A percentile compares a stretch with the other conserved stretches of the same genome.
phyloP scores from a whole-genome alignment of 805 yeast species.

The Lachancea meyersii region DNA sequence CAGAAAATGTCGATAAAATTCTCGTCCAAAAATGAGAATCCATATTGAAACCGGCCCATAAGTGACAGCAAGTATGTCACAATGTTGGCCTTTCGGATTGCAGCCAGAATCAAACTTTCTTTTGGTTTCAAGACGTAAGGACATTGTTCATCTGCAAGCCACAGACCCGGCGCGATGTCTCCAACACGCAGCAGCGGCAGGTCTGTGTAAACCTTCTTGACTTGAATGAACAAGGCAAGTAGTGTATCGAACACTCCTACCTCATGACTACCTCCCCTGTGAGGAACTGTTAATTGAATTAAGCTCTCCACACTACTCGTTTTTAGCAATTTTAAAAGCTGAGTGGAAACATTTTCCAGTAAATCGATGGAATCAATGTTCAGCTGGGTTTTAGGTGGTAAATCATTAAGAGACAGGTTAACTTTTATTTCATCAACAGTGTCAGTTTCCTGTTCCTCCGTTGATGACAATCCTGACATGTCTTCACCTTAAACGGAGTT shows the following conservation, averaged over 20 bases:
- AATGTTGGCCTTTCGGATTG: conserved; percentile 76
- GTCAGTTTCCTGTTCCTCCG: background rate
- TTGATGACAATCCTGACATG: background rate
- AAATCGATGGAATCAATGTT: conserved; percentile 65
- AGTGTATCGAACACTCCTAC: conserved; percentile 55
- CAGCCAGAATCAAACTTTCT: conserved; percentile 40
- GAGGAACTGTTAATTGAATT: conserved; percentile 58
- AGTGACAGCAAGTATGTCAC: conserved; percentile 87
- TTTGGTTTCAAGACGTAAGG: conserved; percentile 53
- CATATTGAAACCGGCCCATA: conserved; percentile 76
- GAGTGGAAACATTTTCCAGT: conserved; percentile 76
- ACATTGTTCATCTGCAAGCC: conserved; percentile 57
- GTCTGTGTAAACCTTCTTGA: conserved; percentile 61
- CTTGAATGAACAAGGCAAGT: conserved; percentile 70
- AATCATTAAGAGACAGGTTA: conserved; percentile 18
- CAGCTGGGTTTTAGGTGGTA: conserved; percentile 51
- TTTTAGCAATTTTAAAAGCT: conserved; percentile 65
- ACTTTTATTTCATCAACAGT: conserved; percentile 7
- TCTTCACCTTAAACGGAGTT: background rate
- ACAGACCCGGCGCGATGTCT: conserved; percentile 64
- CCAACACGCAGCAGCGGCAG: conserved; percentile 68
- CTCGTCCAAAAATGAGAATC: conserved; percentile 79
- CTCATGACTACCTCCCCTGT: conserved; percentile 56
- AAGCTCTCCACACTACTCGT: conserved; percentile 72
- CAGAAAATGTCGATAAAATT: conserved; percentile 83